Percentiles rank a stretch among this genome's conserved stretches.
Conservation (phyloP, 2,329 filamentous ascomycete genomes). For the Sporothrix mexicana region DNA sequence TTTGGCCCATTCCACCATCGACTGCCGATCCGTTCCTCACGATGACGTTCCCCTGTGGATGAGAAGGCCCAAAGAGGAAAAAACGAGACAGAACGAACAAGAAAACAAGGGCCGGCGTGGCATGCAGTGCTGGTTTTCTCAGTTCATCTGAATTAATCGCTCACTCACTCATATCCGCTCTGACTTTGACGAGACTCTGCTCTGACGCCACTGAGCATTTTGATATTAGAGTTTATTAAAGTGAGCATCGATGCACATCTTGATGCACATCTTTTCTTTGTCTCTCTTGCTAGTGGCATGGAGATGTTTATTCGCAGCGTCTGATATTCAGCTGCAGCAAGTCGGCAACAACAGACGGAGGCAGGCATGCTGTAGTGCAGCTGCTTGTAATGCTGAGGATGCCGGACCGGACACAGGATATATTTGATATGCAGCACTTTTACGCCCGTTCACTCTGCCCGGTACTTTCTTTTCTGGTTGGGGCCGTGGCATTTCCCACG, state of each 20-base stretch:
- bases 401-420: neutral
- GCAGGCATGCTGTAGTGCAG: neutral
- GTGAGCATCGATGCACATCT: neutral
- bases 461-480: neutral
- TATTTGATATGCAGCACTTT: neutral
- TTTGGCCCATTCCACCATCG: constrained; percentile 19
- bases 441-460: neutral
- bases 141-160: constrained; percentile 2
- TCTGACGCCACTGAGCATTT: neutral
- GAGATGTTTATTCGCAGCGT: constrained; percentile 9
- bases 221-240: neutral
- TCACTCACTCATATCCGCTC: neutral
- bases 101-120: constrained; percentile 2
- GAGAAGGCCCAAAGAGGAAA: neutral
- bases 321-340: neutral
- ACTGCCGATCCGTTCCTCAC: constrained; percentile 28
- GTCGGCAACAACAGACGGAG: neutral
- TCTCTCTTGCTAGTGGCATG: constrained; percentile 4
- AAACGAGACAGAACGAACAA: neutral
- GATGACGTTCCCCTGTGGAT: neutral
- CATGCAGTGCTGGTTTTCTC: constrained; percentile 1
- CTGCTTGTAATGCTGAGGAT: neutral
- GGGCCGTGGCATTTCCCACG: neutral
- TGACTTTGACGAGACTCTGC: neutral
- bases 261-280: constrained; percentile 23